phyloP scores from a whole-genome alignment of 176 grass and related monocot species.

The Cymbopogon citratus region DNA sequence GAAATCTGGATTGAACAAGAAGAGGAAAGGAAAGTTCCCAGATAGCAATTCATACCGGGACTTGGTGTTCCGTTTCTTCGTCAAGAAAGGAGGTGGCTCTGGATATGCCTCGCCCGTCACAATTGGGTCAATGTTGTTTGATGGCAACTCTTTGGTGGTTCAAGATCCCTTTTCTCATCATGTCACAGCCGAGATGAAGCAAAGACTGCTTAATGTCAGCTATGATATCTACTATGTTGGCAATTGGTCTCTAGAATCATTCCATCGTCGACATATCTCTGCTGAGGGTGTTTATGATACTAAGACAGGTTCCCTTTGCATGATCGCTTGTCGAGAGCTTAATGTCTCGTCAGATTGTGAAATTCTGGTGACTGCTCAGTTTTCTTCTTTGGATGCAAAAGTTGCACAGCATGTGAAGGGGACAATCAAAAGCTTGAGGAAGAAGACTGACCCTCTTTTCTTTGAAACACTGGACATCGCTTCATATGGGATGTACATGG shows the following conservation, averaged over 20 bases:
- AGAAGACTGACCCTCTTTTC: constrained; percentile 59
- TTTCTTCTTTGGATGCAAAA: constrained; percentile 56
- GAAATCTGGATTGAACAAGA: constrained; percentile 25
- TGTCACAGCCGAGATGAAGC: background rate
- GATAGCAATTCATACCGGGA: constrained; percentile 44
- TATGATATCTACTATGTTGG: constrained; percentile 62
- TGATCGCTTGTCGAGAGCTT: constrained; percentile 57
- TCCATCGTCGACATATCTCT: constrained; percentile 34
- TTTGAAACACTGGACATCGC: constrained; percentile 52
- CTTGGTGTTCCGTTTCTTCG: constrained; percentile 40
- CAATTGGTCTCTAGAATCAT: constrained; percentile 39
- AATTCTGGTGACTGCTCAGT: constrained; percentile 54
- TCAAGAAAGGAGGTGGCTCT: constrained; percentile 28
- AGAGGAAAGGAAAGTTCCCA: constrained; percentile 58
- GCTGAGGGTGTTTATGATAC: constrained; percentile 83
- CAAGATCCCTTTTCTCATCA: background rate
- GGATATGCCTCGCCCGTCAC: constrained; percentile 58
- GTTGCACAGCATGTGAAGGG: constrained; percentile 45
- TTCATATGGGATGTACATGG: constrained; percentile 43
- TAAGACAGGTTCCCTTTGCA: constrained; percentile 56
- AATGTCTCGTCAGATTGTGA: constrained; percentile 40
- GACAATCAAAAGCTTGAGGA: constrained; percentile 55
- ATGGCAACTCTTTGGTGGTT: constrained; percentile 27
- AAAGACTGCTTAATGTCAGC: constrained; percentile 46
- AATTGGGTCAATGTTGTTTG: constrained; percentile 47